A percentile compares a stretch with the other conserved stretches of the same genome.
These are phyloP conservation scores for Ceratobasidium sp. DNA, from an alignment of 1,284 basidiomycete species.

Conservation along the genomic window DNA sequence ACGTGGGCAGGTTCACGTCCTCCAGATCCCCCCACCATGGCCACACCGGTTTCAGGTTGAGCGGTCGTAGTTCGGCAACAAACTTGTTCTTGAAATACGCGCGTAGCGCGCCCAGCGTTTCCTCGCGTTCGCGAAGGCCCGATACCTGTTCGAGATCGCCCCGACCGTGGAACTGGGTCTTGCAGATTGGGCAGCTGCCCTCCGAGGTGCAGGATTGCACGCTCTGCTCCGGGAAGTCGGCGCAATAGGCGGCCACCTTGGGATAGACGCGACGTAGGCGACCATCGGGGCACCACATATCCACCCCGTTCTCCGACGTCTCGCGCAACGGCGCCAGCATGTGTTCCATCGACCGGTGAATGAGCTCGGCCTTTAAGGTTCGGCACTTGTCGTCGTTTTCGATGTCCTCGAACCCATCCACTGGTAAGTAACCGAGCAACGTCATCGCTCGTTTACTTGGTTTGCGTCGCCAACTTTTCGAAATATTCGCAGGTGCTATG, in stretches of 20 bases:
- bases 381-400: background rate
- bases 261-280: background rate
- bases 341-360: constrained; percentile 39
- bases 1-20: constrained; percentile 23
- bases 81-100: background rate
- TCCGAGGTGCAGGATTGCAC: constrained; percentile 40
- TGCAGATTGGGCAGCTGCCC: constrained; percentile 27
- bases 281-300: constrained; percentile 45
- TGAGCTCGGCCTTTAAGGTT: constrained; percentile 30
- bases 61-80: background rate
- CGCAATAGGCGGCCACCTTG: constrained; percentile 45
- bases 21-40: constrained; percentile 41
- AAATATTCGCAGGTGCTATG: constrained; percentile 15
- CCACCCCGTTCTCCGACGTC: constrained; percentile 40
- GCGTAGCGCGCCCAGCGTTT: background rate
- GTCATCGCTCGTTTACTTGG: constrained; percentile 22
- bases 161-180: background rate
- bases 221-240: constrained; percentile 47
- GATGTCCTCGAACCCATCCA: constrained; percentile 21
- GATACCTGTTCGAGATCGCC: background rate
- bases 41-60: constrained; percentile 6
- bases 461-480: constrained; percentile 26
- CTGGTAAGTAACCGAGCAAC: constrained; percentile 39
- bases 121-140: background rate
- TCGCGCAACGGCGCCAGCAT: constrained; percentile 39